Conservation (phyloP, 139 green algal species). For the Closterium sp. region DNA sequence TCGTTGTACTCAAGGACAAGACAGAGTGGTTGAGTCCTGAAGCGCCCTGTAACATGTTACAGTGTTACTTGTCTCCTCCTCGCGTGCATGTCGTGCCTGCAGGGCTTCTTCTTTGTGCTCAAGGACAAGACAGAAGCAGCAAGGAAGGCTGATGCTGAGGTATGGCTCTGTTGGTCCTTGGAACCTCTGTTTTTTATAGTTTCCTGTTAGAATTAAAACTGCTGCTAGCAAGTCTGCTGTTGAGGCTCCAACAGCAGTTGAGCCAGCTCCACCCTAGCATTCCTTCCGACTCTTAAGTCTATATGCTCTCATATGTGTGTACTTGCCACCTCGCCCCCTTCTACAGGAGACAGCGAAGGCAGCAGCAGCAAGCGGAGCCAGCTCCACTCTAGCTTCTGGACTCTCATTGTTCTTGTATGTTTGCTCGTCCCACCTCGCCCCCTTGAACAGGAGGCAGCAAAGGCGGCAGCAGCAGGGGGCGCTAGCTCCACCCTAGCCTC, state of each 20-base stretch:
- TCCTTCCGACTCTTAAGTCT: too few relatives aligned
- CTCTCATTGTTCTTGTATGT: background rate
- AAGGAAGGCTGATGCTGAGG: background rate
- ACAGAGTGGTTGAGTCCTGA: too few relatives aligned
- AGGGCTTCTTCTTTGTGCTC: constrained; percentile 1
- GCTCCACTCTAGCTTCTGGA: background rate
- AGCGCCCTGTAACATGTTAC: too few relatives aligned
- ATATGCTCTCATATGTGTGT: background rate
- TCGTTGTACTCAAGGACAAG: too few relatives aligned
- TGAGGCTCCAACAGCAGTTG: too few relatives aligned
- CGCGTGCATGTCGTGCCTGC: background rate
- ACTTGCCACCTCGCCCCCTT: background rate
- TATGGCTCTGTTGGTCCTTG: too few relatives aligned
- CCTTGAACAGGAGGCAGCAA: background rate
- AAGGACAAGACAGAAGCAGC: background rate
- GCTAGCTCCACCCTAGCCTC: background rate
- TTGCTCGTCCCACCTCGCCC: background rate
- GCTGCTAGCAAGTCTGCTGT: too few relatives aligned
- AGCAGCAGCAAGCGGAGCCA: background rate
- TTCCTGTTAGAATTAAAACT: too few relatives aligned
- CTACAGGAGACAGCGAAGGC: background rate
- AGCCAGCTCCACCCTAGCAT: too few relatives aligned
- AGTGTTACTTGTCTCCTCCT: too few relatives aligned
- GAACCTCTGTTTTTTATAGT: too few relatives aligned
- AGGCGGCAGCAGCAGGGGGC: background rate